Evolutionary conservation across 2,329 filamentous ascomycete genomes (phyloP).

Genomic region (Epichloe sp.): DNA sequence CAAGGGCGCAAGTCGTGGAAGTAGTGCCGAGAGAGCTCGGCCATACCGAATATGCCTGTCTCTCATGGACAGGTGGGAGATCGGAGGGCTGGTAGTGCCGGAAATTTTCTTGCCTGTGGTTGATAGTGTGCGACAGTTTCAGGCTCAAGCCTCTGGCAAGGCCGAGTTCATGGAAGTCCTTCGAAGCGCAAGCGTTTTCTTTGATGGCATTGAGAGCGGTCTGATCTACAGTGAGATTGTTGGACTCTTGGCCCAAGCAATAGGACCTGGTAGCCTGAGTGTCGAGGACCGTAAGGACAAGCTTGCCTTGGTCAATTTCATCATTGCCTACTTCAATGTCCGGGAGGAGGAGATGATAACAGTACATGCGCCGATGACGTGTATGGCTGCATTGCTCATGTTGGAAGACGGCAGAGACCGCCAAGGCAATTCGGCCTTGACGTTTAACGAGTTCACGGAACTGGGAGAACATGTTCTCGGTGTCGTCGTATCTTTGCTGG

Average conservation of each 20-base stretch:
- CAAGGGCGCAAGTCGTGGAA: constrained; percentile 22
- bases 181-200: constrained; percentile 87
- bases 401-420: constrained; percentile 38
- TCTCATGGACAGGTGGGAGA: constrained; percentile 96
- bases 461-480: constrained; percentile 24
- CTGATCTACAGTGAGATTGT: constrained; percentile 81
- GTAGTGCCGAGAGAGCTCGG: constrained; percentile 52
- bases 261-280: constrained; percentile 32
- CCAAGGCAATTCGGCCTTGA: constrained; percentile 18
- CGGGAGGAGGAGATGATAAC: constrained; percentile 92
- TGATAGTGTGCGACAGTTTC: constrained; percentile 64
- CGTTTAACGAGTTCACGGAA: constrained; percentile 17
- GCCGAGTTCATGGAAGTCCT: constrained; percentile 74
- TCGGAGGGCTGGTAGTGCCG: constrained; percentile 78
- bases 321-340: constrained; percentile 80
- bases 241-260: constrained; percentile 49
- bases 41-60: constrained; percentile 89
- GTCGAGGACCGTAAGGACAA: constrained; percentile 43
- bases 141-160: constrained; percentile 49
- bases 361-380: constrained; percentile 65
- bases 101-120: constrained; percentile 81
- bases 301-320: constrained; percentile 65
- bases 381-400: constrained; percentile 46
- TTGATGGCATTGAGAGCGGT: constrained; percentile 90
- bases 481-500: constrained; percentile 45